Evolutionary conservation across 1,284 basidiomycete genomes (phyloP).

Genomic region (Apiotrichum gamsii): DNA sequence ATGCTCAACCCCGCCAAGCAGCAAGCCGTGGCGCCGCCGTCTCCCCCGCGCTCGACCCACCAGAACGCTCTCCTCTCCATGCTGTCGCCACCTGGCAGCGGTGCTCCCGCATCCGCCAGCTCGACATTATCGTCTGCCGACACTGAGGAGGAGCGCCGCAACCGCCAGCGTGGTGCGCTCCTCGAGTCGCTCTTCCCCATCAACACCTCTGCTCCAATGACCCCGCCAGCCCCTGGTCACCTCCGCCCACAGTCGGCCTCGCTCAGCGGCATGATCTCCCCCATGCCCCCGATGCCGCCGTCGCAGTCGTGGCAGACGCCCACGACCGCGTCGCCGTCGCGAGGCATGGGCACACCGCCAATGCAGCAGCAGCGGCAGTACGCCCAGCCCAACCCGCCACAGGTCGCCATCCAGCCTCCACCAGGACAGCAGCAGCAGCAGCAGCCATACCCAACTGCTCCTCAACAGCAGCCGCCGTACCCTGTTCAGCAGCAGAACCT

Average conservation of each 20-base stretch:
- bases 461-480: neutral
- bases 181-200: constrained; percentile 9
- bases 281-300: constrained; percentile 8
- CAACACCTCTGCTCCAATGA: neutral
- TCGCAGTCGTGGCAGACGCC: constrained; percentile 1
- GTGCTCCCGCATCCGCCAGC: neutral
- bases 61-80: constrained; percentile 14
- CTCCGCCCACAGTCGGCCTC: neutral
- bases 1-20: constrained; percentile 2
- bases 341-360: too few species aligned
- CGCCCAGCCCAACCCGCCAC: too few species aligned
- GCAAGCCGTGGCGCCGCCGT: neutral
- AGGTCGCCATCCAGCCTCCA: neutral
- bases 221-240: neutral
- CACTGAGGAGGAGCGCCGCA: neutral
- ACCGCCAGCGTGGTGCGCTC: constrained; percentile 10
- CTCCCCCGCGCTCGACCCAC: constrained; percentile 6
- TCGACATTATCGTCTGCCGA: neutral
- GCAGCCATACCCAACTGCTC: neutral
- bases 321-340: neutral
- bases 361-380: too few species aligned
- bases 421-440: neutral
- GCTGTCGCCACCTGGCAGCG: constrained; percentile 1
- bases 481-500: neutral
- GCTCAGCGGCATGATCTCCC: constrained; percentile 10